phyloP scores from a whole-genome alignment of 805 yeast genomes.

The Ogataea populi-albae region DNA sequence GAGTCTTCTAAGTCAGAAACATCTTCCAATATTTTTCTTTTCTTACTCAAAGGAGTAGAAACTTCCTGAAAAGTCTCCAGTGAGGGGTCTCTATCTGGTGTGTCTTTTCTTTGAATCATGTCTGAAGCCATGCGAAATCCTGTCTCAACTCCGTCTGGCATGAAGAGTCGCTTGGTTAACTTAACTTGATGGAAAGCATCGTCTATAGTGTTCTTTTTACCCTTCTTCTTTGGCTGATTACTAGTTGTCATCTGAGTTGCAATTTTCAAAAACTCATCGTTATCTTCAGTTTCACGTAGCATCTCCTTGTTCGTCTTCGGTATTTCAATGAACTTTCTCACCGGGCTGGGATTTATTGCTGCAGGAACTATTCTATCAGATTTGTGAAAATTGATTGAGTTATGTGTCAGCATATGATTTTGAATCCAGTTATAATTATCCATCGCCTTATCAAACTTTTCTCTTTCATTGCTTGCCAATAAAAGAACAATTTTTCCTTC shows the following conservation, averaged over 20 bases:
- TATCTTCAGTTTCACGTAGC: slow-evolving; percentile 44
- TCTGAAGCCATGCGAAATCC: slow-evolving; percentile 57
- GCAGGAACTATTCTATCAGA: slow-evolving; percentile 71
- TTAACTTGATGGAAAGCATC: slow-evolving; percentile 10
- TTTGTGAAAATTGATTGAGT: slow-evolving; percentile 39
- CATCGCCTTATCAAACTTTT: slow-evolving; percentile 81
- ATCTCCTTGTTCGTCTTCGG: slow-evolving; percentile 67
- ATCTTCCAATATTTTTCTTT: slow-evolving; percentile 11
- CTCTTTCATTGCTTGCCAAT: slow-evolving; percentile 72
- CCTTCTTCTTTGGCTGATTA: slow-evolving; percentile 29
- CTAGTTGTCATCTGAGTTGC: slow-evolving; percentile 65
- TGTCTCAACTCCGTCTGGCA: slow-evolving; percentile 70
- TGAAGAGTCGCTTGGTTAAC: slow-evolving; percentile 48
- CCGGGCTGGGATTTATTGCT: slow-evolving; percentile 52
- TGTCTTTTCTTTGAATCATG: slow-evolving; percentile 37
- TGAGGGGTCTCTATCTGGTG: slow-evolving; percentile 6
- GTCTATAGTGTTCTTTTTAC: slow-evolving; percentile 5
- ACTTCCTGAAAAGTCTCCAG: slow-evolving; percentile 17
- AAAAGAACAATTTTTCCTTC: slow-evolving; percentile 79
- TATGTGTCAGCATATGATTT: slow-evolving; percentile 53
- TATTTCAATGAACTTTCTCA: slow-evolving; percentile 53
- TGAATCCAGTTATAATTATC: slow-evolving; percentile 80
- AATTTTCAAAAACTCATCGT: slow-evolving; percentile 56
- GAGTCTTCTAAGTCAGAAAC: slow-evolving; percentile 16
- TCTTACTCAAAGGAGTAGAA: slow-evolving; percentile 4